These are phyloP conservation scores for Sicyos baderoa DNA, from an alignment of 306 rosid species.

Conservation along the genomic window DNA sequence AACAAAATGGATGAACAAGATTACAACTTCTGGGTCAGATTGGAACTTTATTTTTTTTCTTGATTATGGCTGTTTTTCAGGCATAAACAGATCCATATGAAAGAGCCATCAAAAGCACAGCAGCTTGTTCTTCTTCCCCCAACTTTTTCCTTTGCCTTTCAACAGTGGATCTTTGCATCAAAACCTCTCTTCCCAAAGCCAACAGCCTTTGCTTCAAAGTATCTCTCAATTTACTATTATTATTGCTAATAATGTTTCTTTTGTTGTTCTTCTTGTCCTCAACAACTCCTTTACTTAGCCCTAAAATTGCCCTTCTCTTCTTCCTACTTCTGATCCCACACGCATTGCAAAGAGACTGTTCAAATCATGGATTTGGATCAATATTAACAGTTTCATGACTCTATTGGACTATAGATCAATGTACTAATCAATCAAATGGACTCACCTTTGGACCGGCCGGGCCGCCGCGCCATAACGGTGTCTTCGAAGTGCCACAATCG, in stretches of 20 bases:
- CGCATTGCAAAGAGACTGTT: slow-evolving; percentile 83
- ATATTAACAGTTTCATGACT: too few relatives aligned
- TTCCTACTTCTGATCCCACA: slow-evolving; percentile 98
- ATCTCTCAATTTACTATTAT: slow-evolving; percentile 31
- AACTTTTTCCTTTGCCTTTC: slow-evolving; percentile 63
- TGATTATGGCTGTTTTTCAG: slow-evolving; percentile 4
- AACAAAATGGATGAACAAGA: slow-evolving; percentile 8
- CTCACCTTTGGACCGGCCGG: slow-evolving; percentile 89
- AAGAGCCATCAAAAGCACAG: slow-evolving; percentile 78
- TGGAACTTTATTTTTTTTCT: background rate
- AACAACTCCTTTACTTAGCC: slow-evolving; percentile 43
- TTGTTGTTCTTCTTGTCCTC: slow-evolving; percentile 42
- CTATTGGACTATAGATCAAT: too few relatives aligned
- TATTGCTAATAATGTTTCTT: slow-evolving; percentile 18
- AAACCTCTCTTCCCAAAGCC: slow-evolving; percentile 62
- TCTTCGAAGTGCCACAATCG: slow-evolving; percentile 85
- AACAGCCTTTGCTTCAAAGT: slow-evolving; percentile 49
- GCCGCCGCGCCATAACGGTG: slow-evolving; percentile 97
- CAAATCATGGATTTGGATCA: slow-evolving; percentile 11
- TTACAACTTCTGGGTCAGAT: slow-evolving; percentile 29
- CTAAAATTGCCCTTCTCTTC: slow-evolving; percentile 78
- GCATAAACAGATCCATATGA: slow-evolving; percentile 90
- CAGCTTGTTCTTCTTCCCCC: slow-evolving; percentile 91
- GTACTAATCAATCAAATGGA: background rate
- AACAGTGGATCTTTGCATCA: slow-evolving; percentile 68